These are phyloP conservation scores for Fusarium sp. DNA, from an alignment of 2,329 filamentous ascomycete species.

Conservation along the genomic window DNA sequence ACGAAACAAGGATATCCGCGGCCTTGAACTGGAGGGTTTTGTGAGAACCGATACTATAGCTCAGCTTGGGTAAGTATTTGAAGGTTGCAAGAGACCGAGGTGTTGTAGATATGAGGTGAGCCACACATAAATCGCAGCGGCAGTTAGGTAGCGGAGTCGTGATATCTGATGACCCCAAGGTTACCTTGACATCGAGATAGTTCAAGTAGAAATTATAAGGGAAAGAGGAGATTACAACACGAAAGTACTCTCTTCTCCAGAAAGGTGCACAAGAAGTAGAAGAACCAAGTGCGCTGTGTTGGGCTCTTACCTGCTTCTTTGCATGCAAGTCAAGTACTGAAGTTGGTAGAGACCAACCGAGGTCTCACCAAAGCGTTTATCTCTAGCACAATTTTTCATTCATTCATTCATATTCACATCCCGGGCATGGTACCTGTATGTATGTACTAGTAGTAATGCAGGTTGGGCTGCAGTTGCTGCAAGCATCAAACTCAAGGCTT, in stretches of 20 bases:
- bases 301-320: slow-evolving; percentile 3
- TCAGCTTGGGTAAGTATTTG: background rate
- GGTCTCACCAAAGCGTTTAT: slow-evolving; percentile 9
- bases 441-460: slow-evolving; percentile 26
- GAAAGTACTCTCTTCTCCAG: background rate
- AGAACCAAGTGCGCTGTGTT: background rate
- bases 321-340: slow-evolving; percentile 12
- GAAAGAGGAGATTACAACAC: background rate
- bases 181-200: slow-evolving; percentile 5
- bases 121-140: background rate
- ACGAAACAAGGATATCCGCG: background rate
- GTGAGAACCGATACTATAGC: background rate
- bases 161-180: slow-evolving; percentile 8
- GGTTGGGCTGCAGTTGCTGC: slow-evolving; percentile 41
- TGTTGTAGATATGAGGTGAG: slow-evolving; percentile 16
- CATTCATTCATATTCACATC: background rate
- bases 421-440: slow-evolving; percentile 19
- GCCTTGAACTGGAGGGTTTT: background rate
- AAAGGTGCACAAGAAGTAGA: slow-evolving; percentile 9
- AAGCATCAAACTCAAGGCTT: slow-evolving; percentile 31
- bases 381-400: background rate
- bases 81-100: slow-evolving; percentile 4
- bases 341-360: slow-evolving; percentile 3
- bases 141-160: background rate
- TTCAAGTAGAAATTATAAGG: background rate